Base-by-base conservation (phyloP, 2,329 filamentous ascomycete genomes). In the Sporothrix pallida region DNA sequence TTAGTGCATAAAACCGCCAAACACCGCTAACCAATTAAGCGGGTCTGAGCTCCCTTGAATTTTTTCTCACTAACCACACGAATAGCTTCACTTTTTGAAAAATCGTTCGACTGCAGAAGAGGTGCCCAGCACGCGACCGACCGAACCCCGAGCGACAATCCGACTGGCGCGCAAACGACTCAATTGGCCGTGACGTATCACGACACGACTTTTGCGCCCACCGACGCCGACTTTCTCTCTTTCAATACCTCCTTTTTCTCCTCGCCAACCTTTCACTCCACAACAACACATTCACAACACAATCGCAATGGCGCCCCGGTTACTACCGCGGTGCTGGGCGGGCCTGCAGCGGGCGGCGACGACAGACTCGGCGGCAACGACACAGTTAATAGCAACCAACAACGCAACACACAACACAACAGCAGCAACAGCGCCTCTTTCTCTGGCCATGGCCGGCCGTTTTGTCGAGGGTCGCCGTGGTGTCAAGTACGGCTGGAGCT, bases 401-500 rank as follows among this genome's bases (percentile, higher is more conserved):
- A 44, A 37, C 31, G 31, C 31, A 37, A 37, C 31, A 37, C 31
- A 37, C 31, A 37, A 37, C 31, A 37, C 31, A 37, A 37, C 31
- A 6, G 31, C 65, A 9, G 20, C 65, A 31, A 13, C 62, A 70
- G 20, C 23, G 26, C n/a, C 20, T 10, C 23, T 58, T 17, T 17
- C 72, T 3, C 12, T 60, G 46, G 46, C 31, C 5, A 44, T 60
- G 26, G 60, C 69, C 12, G 65, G 70, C 52, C 62, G 63, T 31
- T 23, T 72, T 12, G 75, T 72, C n/a, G 71, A 56, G 65, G 75
- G 72, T 74, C 81, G 79, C 75, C 86, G 86, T 79, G 83, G 85
- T 79, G 84, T 89, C 79, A 86, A 88, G 76, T 86, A 88, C 79
- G 89, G 89, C 79, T 91, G 89, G 89, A 85, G 84, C 73, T 91